Conservation (phyloP, 2,329 filamentous ascomycete species). For the Alternaria hordeiaustralica region DNA sequence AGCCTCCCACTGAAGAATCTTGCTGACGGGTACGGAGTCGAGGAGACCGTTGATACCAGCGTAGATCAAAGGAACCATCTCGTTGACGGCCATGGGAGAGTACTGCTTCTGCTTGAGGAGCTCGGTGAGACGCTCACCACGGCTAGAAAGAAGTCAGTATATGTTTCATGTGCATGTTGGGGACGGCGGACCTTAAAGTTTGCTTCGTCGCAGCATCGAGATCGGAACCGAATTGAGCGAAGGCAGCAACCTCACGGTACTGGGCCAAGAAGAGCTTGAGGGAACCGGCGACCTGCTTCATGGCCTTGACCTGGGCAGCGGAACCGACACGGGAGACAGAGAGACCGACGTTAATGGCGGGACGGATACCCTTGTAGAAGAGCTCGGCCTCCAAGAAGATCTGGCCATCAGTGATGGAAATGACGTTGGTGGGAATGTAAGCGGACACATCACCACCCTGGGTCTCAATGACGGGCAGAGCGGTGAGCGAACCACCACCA, state of each 20-base stretch:
- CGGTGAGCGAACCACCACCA: conserved; percentile 95
- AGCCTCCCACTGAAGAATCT: conserved; percentile 91
- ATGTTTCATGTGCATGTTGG: too few relatives aligned
- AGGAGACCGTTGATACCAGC: conserved; percentile 98
- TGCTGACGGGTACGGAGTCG: conserved; percentile 84
- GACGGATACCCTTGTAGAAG: conserved; percentile 99
- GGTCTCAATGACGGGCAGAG: conserved; percentile 93
- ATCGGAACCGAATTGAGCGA: conserved; percentile 99
- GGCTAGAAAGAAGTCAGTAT: conserved; percentile 47
- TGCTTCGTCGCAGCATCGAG: conserved; percentile 99
- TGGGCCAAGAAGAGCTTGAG: conserved; percentile 99
- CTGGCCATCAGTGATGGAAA: conserved; percentile 98
- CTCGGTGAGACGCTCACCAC: conserved; percentile 99
- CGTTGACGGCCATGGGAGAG: conserved; percentile 96
- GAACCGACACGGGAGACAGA: conserved; percentile 99
- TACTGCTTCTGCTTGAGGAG: conserved; percentile 99
- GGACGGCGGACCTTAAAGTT: conserved; percentile 64
- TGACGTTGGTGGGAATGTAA: conserved; percentile 99
- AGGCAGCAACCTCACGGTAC: conserved; percentile 99
- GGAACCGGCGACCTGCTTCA: conserved; percentile 99
- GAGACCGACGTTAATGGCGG: conserved; percentile 99
- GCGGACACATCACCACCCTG: conserved; percentile 99
- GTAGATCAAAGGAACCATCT: conserved; percentile 99
- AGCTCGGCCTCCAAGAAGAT: conserved; percentile 99
- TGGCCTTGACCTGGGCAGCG: conserved; percentile 99